Conservation (phyloP, 208 protist genomes). For the Kentomonas sorsogonicus region DNA sequence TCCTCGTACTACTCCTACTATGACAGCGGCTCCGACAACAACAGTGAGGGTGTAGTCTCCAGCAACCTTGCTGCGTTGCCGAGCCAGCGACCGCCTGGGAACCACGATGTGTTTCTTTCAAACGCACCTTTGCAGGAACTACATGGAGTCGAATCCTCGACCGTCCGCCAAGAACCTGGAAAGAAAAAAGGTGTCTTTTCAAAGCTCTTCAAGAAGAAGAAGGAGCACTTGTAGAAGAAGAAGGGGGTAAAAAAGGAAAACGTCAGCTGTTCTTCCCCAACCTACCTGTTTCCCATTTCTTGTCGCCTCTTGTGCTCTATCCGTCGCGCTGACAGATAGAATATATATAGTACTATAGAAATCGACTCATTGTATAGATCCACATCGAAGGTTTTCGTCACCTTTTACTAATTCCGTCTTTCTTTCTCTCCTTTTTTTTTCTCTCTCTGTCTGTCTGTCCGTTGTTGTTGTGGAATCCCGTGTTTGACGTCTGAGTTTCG, state of each 20-base stretch:
- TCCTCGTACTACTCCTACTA: too few relatives aligned
- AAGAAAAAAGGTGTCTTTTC: conserved; percentile 14
- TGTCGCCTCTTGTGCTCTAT: neutral
- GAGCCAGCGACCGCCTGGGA: too few relatives aligned
- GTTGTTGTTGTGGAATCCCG: neutral
- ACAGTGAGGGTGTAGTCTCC: too few relatives aligned
- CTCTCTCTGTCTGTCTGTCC: neutral
- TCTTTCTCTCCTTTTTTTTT: neutral
- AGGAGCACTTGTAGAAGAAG: neutral
- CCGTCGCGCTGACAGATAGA: neutral
- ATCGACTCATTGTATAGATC: neutral
- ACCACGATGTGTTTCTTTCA: too few relatives aligned
- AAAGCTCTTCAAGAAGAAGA: conserved; percentile 21
- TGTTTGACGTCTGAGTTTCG: too few relatives aligned
- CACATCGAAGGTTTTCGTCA: neutral
- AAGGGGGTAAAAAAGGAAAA: neutral
- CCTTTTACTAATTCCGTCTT: neutral
- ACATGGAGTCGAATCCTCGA: too few relatives aligned
- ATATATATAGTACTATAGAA: neutral
- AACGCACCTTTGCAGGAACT: too few relatives aligned
- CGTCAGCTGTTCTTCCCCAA: too few relatives aligned
- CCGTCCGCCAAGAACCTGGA: neutral
- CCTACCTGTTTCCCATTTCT: neutral
- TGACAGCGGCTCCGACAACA: too few relatives aligned
- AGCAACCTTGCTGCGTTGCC: too few relatives aligned